Evolutionary conservation across 345 rosid genomes (phyloP).

Genomic region (Crucihimalaya himalaica): DNA sequence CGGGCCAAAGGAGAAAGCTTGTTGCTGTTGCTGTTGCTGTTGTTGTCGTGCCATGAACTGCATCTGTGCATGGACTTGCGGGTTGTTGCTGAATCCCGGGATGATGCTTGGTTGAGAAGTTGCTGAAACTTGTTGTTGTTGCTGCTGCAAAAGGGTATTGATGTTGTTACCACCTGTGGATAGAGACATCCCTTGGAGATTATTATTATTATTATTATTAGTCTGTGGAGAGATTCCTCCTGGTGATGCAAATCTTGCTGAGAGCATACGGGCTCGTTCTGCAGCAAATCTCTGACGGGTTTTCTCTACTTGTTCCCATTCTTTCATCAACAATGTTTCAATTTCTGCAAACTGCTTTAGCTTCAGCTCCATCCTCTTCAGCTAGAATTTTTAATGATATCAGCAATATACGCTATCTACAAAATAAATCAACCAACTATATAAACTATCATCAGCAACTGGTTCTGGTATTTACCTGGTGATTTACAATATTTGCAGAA

Average conservation of each 20-base stretch:
- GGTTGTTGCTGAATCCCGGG: slow-evolving; percentile 61
- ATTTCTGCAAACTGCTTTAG: slow-evolving; percentile 99
- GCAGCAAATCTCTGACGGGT: slow-evolving; percentile 79
- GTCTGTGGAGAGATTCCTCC: slow-evolving; percentile 53
- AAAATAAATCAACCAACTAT: slow-evolving; percentile 8
- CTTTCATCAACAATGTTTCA: slow-evolving; percentile 89
- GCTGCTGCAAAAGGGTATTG: slow-evolving; percentile 47
- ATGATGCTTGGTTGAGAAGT: slow-evolving; percentile 66
- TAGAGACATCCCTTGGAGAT: slow-evolving; percentile 54
- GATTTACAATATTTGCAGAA: slow-evolving; percentile 91
- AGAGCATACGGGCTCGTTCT: slow-evolving; percentile 67
- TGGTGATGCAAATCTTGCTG: slow-evolving; percentile 59
- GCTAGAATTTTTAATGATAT: slow-evolving; percentile 43
- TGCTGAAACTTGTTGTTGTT: slow-evolving; percentile 50
- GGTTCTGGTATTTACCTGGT: slow-evolving; percentile 61
- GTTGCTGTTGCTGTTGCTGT: slow-evolving; percentile 33
- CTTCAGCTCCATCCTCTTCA: slow-evolving; percentile 96
- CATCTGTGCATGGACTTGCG: slow-evolving; percentile 69
- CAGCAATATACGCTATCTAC: not conserved
- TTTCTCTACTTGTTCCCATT: slow-evolving; percentile 96
- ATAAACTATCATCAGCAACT: not conserved
- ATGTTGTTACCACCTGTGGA: slow-evolving; percentile 56
- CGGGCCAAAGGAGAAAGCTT: slow-evolving; percentile 69
- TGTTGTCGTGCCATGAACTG: slow-evolving; percentile 68
- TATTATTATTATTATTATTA: slow-evolving; percentile 50